Base-by-base conservation (phyloP, 2,329 filamentous ascomycete genomes). In the Fusarium sterilihyphosum region DNA sequence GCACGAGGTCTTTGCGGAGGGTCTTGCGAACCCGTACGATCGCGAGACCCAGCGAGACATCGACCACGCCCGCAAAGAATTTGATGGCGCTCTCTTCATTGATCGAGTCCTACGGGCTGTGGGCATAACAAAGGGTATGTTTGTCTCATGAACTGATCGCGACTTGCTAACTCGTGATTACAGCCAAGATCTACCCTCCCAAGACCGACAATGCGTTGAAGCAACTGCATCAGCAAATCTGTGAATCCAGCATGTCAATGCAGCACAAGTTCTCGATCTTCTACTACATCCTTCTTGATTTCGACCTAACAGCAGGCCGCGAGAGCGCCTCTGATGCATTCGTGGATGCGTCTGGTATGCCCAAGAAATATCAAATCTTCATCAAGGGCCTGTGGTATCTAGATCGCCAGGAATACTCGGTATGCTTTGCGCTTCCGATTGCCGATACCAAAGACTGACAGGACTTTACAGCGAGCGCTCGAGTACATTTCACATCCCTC, bases 381-480 rank as follows among this genome's bases (percentile, higher is more conserved):
- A 94, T 96, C 83, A 91, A 93, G 76, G 94, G 94, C 1, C 84
- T 97, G 16, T 97, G 94, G 93, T 87, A 93, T 77, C 86, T 97
- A 81, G 94, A 97, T 79, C 88, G 89, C 49, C 85, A 91, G 50
- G 87, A 94, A 65, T 95, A 94, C 78, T 84, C 87, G 74, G 91
- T 92, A 78, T 40, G 71, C 31, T 41, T 29, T 17, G 35, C 31
- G 24, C 22, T 41, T 12, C 2, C 3, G 67, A 20, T 22, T 14
- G 4, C 20, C 3, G 1, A 56, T n/a, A 9, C 16, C 5, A 2
- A 2, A 11, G 8, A 49, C 59, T 78, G 22, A 74, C 43, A 29
- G 52, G 50, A 17, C 56, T 10, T 17, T 56, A 33, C 57, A 93
- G 88, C 83, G 85, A 73, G 93, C 94, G 6, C 86, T 97, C 35